Base-by-base conservation (phyloP, 305 asterid genomes). In the Fraxinus sp. region DNA sequence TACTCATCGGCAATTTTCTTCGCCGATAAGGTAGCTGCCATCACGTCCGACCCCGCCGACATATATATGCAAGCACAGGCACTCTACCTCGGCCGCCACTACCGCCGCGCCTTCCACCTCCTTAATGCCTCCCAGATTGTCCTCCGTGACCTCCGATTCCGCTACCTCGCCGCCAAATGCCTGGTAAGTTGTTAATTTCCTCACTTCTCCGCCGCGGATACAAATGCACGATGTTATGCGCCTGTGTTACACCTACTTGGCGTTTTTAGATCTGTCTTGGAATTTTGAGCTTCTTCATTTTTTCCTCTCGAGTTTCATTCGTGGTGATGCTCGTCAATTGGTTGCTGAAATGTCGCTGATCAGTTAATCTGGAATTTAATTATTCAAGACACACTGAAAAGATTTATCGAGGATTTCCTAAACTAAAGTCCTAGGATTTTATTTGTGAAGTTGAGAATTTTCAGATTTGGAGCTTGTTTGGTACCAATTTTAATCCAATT, bases 51-150 rank as follows among this genome's bases (percentile, higher is more conserved):
- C 88, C 97, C 99, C 10, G 95, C 99, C 79, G 99, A 97, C 79
- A 93, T 97, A 46, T 97, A 95, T 79, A 97, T 97, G 98, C 99
- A 97, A 88, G 98, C 99, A 16, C 99, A 97, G 90, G 99, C 98
- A n/a, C 93, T 97, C 33, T 97, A 90, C 90, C 95, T 97, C 33
- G 98, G 98, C 73, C 91, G 97, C 8, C 98, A 97, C 77, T 97
- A 92, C 74, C 98, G 98, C 79, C 94, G 98, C 24, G 98, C 99
- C 33, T 97, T 93, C 85, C 98, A 97, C 85, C 97, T 97, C 81
- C 95, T 97, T 66, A 97, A 97, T 76, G 97, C 98, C 79, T 95
- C 98, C 36, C 97, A 95, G 77, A 92, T 93, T 35, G 97, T 95
- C 49, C 93, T 90, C 76, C 95, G 98, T 9, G 98, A 95, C 90